Evolutionary conservation across 129 eudicot species (phyloP).

Genomic region (Tanacetum coccineum): DNA sequence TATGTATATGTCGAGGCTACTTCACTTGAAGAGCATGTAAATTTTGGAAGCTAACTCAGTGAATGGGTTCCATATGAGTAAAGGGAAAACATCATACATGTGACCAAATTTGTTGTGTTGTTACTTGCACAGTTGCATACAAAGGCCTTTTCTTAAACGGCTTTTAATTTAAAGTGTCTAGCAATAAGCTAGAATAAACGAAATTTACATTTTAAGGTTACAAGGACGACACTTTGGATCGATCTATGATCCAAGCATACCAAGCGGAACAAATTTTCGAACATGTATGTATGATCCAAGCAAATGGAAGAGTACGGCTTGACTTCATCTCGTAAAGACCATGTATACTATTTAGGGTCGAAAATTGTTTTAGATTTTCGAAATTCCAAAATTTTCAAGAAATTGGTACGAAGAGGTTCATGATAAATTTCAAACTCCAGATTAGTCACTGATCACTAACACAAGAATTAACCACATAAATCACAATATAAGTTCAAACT

Average conservation of each 20-base stretch:
- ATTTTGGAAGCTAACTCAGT: slow-evolving; percentile 11
- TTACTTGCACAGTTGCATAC: background rate
- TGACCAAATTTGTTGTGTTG: slow-evolving; percentile 11
- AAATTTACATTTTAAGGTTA: no score
- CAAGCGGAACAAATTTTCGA: no score
- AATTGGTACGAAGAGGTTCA: background rate
- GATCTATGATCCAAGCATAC: no score
- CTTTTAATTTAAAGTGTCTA: no score
- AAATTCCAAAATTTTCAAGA: background rate
- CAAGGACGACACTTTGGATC: no score
- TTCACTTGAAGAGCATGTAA: slow-evolving; percentile 14
- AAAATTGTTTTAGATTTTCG: background rate
- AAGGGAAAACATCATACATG: slow-evolving; percentile 29
- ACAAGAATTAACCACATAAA: background rate
- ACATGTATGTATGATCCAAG: no score
- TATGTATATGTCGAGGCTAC: background rate
- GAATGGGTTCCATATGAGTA: slow-evolving; percentile 12
- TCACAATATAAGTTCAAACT: background rate
- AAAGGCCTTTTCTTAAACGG: no score
- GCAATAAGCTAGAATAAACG: no score
- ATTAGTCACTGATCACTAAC: background rate
- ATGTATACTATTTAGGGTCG: background rate
- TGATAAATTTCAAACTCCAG: background rate
- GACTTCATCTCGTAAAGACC: background rate
- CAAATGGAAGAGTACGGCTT: no score